Evolutionary conservation across 2,329 filamentous ascomycete genomes (phyloP).

Genomic region (Botrytis tulipae): DNA sequence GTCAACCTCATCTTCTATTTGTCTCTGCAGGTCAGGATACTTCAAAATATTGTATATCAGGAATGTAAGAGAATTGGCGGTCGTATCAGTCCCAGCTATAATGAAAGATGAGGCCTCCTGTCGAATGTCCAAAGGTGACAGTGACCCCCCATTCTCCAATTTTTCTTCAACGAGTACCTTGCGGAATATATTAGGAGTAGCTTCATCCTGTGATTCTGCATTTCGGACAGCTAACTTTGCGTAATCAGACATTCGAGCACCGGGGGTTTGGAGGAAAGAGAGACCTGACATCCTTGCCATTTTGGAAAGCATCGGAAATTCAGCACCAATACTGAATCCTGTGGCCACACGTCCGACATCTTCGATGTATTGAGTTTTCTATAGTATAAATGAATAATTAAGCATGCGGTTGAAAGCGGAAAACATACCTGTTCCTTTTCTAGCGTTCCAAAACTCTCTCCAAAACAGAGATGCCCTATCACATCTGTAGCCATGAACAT

Average conservation of each 20-base stretch:
- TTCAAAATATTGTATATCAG: slow-evolving; percentile 10
- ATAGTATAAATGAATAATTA: neutral
- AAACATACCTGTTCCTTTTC: slow-evolving; percentile 47
- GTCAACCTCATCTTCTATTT: neutral
- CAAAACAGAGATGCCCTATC: slow-evolving; percentile 54
- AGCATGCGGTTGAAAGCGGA: accelerated
- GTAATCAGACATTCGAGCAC: neutral
- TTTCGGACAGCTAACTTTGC: slow-evolving; percentile 34
- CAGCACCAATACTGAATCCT: no score
- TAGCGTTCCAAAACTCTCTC: slow-evolving; percentile 53
- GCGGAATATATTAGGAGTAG: slow-evolving; percentile 3
- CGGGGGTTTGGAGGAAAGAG: neutral
- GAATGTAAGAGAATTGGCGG: slow-evolving; percentile 12
- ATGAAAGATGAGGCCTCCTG: neutral
- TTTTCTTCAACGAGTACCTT: neutral
- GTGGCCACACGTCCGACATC: neutral
- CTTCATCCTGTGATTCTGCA: neutral
- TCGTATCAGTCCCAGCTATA: slow-evolving; percentile 21
- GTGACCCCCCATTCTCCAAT: neutral
- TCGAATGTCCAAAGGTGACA: neutral
- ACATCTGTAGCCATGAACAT: slow-evolving; percentile 54
- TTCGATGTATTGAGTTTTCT: neutral
- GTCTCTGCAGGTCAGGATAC: neutral
- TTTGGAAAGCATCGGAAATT: neutral
- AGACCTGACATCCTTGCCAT: neutral